phyloP scores from a whole-genome alignment of 129 eudicot species.

The Centaurea solstitialis region DNA sequence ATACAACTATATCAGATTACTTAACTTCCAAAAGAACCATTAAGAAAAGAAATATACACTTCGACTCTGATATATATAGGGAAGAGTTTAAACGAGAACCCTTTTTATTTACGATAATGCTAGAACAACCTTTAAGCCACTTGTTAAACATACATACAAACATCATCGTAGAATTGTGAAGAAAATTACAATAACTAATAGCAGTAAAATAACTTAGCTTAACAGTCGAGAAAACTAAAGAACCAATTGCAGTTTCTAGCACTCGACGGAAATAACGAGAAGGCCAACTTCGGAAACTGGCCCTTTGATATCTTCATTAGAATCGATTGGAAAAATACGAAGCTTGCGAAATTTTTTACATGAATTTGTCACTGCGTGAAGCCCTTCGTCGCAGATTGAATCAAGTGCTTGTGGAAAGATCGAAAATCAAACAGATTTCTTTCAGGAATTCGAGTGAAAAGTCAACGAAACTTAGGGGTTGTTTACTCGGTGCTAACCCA shows the following conservation, averaged over 20 bases:
- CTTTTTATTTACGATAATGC: too few relatives aligned
- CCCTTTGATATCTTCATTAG: constrained; percentile 44
- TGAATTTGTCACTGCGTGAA: constrained; percentile 65
- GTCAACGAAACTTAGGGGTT: constrained; percentile 15
- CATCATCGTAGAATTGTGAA: too few relatives aligned
- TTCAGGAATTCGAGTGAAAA: neutral
- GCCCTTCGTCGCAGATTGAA: constrained; percentile 78
- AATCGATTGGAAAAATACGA: constrained; percentile 68
- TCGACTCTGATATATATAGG: too few relatives aligned
- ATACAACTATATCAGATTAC: too few relatives aligned
- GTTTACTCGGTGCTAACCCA: too few relatives aligned
- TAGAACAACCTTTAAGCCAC: too few relatives aligned
- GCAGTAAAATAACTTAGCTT: too few relatives aligned
- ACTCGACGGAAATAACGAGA: constrained; percentile 68
- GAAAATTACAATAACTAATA: too few relatives aligned
- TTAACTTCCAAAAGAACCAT: too few relatives aligned
- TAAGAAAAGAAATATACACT: too few relatives aligned
- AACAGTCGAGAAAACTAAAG: constrained; percentile 61
- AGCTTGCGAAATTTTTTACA: constrained; percentile 82
- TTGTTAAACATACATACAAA: too few relatives aligned
- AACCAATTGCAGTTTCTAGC: constrained; percentile 57
- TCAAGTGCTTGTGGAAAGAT: constrained; percentile 54
- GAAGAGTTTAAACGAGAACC: too few relatives aligned
- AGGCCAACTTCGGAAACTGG: constrained; percentile 77
- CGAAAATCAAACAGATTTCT: neutral